phyloP scores from a whole-genome alignment of 345 rosid species.

The Eucalyptus erythrocorys region DNA sequence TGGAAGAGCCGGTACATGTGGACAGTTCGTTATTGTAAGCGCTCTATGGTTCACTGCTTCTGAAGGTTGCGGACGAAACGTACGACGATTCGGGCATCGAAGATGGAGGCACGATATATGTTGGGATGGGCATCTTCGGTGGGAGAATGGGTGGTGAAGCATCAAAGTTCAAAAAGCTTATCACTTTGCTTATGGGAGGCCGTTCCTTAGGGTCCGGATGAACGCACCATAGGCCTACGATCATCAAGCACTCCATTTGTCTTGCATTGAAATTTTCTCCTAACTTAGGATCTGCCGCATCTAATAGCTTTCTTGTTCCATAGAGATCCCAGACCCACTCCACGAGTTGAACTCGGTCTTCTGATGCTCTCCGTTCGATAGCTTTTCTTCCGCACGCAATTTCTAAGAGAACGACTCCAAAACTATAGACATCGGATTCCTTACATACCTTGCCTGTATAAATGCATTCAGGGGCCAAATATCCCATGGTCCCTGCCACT shows the following conservation, averaged over 20 bases:
- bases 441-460: neutral
- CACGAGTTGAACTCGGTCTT: neutral
- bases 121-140: neutral
- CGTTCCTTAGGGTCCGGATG: neutral
- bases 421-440: neutral
- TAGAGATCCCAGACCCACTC: neutral
- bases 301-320: neutral
- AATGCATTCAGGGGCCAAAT: neutral
- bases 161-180: neutral
- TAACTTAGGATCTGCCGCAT: neutral
- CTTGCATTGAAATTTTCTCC: neutral
- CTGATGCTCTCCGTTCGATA: neutral
- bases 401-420: neutral
- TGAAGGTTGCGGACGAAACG: neutral
- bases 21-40: neutral
- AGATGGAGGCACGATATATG: neutral
- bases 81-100: neutral
- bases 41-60: neutral
- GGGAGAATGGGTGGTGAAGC: constrained; percentile 1
- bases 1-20: neutral
- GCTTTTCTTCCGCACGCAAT: neutral
- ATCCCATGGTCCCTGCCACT: neutral
- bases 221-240: neutral
- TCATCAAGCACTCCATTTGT: neutral
- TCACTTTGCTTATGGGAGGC: constrained; percentile 1